phyloP scores from a whole-genome alignment of 768 basidiomycete species.

The Leucosporidium yakuticum region DNA sequence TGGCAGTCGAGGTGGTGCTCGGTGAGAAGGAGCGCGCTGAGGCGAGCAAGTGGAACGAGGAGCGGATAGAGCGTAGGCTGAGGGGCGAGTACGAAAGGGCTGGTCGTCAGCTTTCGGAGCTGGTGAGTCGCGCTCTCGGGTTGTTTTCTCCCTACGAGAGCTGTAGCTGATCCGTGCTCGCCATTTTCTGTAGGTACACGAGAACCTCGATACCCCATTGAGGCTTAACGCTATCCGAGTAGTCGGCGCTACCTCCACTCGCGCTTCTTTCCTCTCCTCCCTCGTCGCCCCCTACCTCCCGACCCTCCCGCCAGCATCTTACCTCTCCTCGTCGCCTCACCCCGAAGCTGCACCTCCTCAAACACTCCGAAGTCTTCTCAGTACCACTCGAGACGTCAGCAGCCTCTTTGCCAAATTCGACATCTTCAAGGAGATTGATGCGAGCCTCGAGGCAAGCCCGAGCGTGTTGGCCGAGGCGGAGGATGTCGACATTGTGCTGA shows the following conservation, averaged over 20 bases:
- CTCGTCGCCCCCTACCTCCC: slow-evolving; percentile 64
- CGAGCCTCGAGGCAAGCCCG: slow-evolving; percentile 56
- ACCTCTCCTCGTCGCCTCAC: slow-evolving; percentile 28
- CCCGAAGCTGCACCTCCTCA: slow-evolving; percentile 41
- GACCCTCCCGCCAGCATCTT: slow-evolving; percentile 37
- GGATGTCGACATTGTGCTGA: slow-evolving; percentile 75
- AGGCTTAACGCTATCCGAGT: slow-evolving; percentile 72
- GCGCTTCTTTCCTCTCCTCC: slow-evolving; percentile 71
- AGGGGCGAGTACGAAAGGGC: slow-evolving; percentile 72
- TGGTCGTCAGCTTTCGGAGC: slow-evolving; percentile 56
- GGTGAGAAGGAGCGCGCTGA: slow-evolving; percentile 45
- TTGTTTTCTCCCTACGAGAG: no score
- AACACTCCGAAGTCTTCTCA: slow-evolving; percentile 61
- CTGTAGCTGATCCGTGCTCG: no score
- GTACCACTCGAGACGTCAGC: slow-evolving; percentile 62
- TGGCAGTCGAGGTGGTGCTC: background rate
- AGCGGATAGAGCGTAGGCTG: slow-evolving; percentile 62
- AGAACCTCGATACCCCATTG: slow-evolving; percentile 61
- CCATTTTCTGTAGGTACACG: slow-evolving; percentile 57
- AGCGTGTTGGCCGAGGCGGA: slow-evolving; percentile 53
- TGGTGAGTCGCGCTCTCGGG: slow-evolving; percentile 48
- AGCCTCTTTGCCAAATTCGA: slow-evolving; percentile 65
- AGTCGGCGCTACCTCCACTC: slow-evolving; percentile 66
- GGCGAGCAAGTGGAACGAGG: slow-evolving; percentile 67
- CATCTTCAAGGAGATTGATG: slow-evolving; percentile 65